Evolutionary conservation across 2,329 filamentous ascomycete genomes (phyloP).

Genomic region (Ascochyta pisi): DNA sequence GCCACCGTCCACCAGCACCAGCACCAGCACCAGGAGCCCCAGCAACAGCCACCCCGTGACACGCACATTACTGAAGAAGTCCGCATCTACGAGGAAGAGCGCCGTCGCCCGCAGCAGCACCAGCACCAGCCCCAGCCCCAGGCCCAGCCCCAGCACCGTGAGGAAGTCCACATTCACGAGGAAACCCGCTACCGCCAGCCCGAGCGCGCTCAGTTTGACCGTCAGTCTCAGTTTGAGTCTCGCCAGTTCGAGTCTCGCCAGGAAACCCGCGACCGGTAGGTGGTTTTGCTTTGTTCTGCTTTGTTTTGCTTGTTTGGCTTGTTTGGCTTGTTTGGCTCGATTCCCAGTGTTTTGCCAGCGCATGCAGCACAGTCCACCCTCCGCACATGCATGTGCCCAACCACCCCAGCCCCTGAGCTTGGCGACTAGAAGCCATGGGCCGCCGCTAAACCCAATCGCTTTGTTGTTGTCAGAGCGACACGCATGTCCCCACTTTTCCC

Average conservation of each 20-base stretch:
- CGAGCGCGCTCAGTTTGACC: conserved; percentile 37
- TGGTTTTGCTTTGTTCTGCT: conserved; percentile 17
- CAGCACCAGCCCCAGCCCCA: too few relatives aligned
- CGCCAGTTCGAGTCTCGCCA: conserved; percentile 31
- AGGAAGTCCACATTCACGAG: conserved; percentile 46
- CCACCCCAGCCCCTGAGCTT: conserved; percentile 44
- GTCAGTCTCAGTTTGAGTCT: conserved; percentile 17
- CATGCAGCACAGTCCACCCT: conserved; percentile 39
- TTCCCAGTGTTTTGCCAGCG: conserved; percentile 35
- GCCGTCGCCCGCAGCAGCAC: conserved; percentile 64
- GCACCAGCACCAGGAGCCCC: conserved; percentile 50
- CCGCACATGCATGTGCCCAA: conserved; percentile 24
- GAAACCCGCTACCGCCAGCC: conserved; percentile 39
- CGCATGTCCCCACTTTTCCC: conserved; percentile 47
- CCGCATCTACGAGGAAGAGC: conserved; percentile 80
- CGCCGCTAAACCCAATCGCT: conserved; percentile 43
- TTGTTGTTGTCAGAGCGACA: conserved; percentile 52
- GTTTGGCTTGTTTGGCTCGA: neutral
- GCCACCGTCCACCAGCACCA: conserved; percentile 55
- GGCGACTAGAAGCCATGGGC: conserved; percentile 31
- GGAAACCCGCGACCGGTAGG: conserved; percentile 37
- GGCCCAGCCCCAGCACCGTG: conserved; percentile 37
- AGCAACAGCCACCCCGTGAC: conserved; percentile 53
- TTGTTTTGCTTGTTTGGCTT: conserved; percentile 6
- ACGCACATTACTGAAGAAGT: conserved; percentile 82